phyloP scores from a whole-genome alignment of 2,329 filamentous ascomycete genomes.

The Periconia sp. region DNA sequence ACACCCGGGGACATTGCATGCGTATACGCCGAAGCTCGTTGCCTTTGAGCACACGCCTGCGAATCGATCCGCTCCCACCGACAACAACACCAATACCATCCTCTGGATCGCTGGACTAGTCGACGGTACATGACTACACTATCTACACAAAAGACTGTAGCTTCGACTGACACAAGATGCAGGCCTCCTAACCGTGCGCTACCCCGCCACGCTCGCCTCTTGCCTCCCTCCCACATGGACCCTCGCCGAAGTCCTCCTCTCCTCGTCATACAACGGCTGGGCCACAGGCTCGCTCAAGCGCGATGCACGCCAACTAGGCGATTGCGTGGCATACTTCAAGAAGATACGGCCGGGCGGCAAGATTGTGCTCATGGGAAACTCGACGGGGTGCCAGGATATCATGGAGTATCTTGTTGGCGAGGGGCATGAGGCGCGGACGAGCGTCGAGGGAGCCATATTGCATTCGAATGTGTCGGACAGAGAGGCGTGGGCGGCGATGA shows the following conservation, averaged over 20 bases:
- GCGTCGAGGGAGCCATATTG: constrained; percentile 75
- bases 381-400: constrained; percentile 71
- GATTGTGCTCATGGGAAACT: constrained; percentile 72
- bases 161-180: too few relatives aligned
- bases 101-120: constrained; percentile 74
- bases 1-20: constrained; percentile 49
- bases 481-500: constrained; percentile 59
- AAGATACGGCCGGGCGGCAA: constrained; percentile 52
- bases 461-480: constrained; percentile 83
- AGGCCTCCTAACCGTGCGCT: constrained; percentile 69
- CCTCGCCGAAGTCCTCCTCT: constrained; percentile 58
- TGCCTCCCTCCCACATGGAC: constrained; percentile 59
- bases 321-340: constrained; percentile 59
- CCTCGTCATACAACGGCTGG: constrained; percentile 62
- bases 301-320: constrained; percentile 61
- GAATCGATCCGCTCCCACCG: constrained; percentile 29
- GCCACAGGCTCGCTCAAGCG: constrained; percentile 58
- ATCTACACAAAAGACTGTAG: too few relatives aligned
- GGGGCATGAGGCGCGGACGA: constrained; percentile 52
- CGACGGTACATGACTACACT: too few relatives aligned
- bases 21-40: constrained; percentile 47
- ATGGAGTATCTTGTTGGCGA: constrained; percentile 65
- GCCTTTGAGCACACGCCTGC: constrained; percentile 53
- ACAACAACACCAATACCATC: constrained; percentile 59
- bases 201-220: constrained; percentile 58